Evolutionary conservation across 331 rosid species (phyloP).

Genomic region (Phaseolus coccineus): DNA sequence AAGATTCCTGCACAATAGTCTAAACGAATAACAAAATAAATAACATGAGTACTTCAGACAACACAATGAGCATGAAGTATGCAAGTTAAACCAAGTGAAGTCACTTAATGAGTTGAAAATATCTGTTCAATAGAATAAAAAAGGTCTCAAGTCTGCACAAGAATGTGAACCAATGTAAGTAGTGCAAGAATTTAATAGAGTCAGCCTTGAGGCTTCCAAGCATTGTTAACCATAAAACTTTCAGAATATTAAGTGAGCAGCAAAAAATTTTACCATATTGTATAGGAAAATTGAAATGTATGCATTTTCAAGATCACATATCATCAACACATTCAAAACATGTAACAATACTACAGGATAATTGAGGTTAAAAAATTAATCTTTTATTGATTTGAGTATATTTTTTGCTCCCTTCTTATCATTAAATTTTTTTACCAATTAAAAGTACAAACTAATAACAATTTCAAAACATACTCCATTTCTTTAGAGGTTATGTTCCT

Average conservation of each 20-base stretch:
- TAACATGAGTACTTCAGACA: slow-evolving; percentile 33
- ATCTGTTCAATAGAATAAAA: slow-evolving; percentile 4
- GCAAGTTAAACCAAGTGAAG: slow-evolving; percentile 29
- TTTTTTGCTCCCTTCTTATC: background rate
- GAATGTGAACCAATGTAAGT: slow-evolving; percentile 11
- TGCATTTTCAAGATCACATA: slow-evolving; percentile 17
- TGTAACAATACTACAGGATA: background rate
- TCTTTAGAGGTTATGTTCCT: slow-evolving; percentile 10
- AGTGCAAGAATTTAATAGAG: slow-evolving; percentile 12
- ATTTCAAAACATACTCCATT: slow-evolving; percentile 17
- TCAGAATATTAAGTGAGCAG: background rate
- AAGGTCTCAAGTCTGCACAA: slow-evolving; percentile 24
- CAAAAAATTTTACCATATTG: background rate
- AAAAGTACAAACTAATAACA: background rate
- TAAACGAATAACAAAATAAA: slow-evolving; percentile 45
- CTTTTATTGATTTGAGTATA: background rate
- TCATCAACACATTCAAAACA: no score
- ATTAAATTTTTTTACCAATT: background rate
- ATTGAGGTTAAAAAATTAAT: slow-evolving; percentile 10
- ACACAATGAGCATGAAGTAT: slow-evolving; percentile 28
- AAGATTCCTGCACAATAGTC: slow-evolving; percentile 58
- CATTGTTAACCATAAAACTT: background rate
- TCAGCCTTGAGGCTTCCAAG: slow-evolving; percentile 22
- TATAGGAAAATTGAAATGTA: background rate
- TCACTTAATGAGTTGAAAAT: slow-evolving; percentile 18